Percentiles rank a stretch among this genome's conserved stretches.
These are phyloP conservation scores for Corylus heterophylla DNA, from an alignment of 306 rosid species.

Conservation along the genomic window DNA sequence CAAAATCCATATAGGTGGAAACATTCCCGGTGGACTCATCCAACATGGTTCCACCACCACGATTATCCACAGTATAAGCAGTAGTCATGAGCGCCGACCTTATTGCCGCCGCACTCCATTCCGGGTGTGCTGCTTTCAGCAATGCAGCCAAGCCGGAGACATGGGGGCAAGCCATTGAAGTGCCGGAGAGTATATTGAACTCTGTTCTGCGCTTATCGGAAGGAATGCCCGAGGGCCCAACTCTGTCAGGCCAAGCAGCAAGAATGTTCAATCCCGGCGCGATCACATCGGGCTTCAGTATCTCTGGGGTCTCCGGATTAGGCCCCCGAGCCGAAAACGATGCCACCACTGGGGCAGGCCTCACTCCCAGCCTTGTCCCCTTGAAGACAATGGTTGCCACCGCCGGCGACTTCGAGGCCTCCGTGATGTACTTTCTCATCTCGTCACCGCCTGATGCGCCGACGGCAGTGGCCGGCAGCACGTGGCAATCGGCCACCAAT, in stretches of 20 bases:
- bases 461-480: constrained; percentile 76
- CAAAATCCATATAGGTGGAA: constrained; percentile 70
- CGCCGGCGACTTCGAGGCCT: constrained; percentile 33
- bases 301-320: constrained; percentile 81
- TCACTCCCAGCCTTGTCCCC: constrained; percentile 73
- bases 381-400: constrained; percentile 60
- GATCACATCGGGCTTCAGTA: constrained; percentile 82
- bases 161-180: constrained; percentile 97
- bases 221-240: constrained; percentile 76
- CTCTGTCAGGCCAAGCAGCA: constrained; percentile 92
- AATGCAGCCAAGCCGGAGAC: constrained; percentile 85
- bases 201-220: constrained; percentile 66
- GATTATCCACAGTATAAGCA: constrained; percentile 71
- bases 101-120: constrained; percentile 88
- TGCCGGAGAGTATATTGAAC: constrained; percentile 82
- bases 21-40: constrained; percentile 85
- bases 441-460: constrained; percentile 72
- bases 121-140: constrained; percentile 89
- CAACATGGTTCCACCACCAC: constrained; percentile 54
- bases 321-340: constrained; percentile 91
- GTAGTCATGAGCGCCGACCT: constrained; percentile 86
- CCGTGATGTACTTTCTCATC: constrained; percentile 56
- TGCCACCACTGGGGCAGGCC: constrained; percentile 91
- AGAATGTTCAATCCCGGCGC: constrained; percentile 90
- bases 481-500: constrained; percentile 84